Percentiles rank a stretch among this genome's conserved stretches.
Evolutionary conservation across 2,329 filamentous ascomycete genomes (phyloP).

Genomic region (Akanthomyces muscarius): DNA sequence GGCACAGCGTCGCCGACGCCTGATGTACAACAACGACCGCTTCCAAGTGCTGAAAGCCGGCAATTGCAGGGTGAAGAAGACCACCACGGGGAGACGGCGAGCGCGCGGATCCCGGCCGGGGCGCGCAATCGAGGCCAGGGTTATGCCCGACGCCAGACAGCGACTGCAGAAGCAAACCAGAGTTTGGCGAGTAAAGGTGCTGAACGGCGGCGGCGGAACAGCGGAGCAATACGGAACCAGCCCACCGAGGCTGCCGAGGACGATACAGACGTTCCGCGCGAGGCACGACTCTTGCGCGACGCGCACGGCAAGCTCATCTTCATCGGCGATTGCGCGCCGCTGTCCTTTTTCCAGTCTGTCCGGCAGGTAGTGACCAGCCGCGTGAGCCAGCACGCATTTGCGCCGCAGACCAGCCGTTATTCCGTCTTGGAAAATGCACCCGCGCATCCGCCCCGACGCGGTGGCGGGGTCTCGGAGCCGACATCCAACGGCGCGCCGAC

Average conservation of each 20-base stretch:
- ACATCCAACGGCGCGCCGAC: conserved; percentile 22
- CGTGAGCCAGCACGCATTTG: conserved; percentile 47
- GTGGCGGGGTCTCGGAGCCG: neutral
- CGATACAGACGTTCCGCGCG: conserved; percentile 51
- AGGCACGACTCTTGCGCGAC: conserved; percentile 49
- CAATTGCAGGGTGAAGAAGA: neutral
- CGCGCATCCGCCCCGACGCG: conserved; percentile 18
- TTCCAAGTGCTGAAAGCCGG: neutral
- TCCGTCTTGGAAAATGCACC: conserved; percentile 46
- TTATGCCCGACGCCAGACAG: neutral
- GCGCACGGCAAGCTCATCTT: conserved; percentile 52
- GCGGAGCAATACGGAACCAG: neutral
- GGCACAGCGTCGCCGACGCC: conserved; percentile 7
- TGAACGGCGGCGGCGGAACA: neutral
- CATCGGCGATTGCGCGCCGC: conserved; percentile 52
- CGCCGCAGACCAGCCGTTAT: conserved; percentile 46
- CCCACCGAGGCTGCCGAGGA: conserved; percentile 37
- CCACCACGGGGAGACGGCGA: neutral
- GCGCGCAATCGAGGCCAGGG: neutral
- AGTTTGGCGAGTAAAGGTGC: neutral
- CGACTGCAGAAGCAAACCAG: neutral
- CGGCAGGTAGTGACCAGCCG: conserved; percentile 47
- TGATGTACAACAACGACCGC: conserved; percentile 1
- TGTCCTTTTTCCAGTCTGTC: conserved; percentile 54
- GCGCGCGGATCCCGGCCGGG: too few species aligned